Evolutionary conservation across 495 filamentous ascomycete genomes (phyloP).

Genomic region (Pseudomonodictys pantanalensis): DNA sequence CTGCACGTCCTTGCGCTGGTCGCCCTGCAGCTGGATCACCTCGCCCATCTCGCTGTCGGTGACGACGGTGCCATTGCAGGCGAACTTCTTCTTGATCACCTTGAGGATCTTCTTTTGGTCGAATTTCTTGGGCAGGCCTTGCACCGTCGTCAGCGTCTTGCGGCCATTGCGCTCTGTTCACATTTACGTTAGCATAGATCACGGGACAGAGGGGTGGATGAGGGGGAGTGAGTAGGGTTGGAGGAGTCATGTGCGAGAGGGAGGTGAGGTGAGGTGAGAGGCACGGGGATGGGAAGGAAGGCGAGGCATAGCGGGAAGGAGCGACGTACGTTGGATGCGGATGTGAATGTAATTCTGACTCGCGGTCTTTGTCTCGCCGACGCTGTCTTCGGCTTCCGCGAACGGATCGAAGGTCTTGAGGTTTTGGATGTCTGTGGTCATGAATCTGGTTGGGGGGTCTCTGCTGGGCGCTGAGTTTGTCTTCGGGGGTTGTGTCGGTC

Average conservation of each 20-base stretch:
- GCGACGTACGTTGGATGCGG: conserved; percentile 91
- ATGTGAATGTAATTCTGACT: conserved; percentile 97
- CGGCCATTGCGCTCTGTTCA: conserved; percentile 99
- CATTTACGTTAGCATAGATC: conserved; percentile 11
- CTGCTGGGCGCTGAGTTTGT: conserved; percentile 20
- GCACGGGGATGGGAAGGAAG: background rate
- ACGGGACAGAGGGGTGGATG: background rate
- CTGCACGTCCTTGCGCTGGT: conserved; percentile 97
- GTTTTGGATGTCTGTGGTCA: conserved; percentile 99
- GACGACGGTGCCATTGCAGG: conserved; percentile 99
- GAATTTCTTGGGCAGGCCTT: conserved; percentile 96
- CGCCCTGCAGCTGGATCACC: conserved; percentile 99
- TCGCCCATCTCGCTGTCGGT: conserved; percentile 96
- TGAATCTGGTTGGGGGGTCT: conserved; percentile 28
- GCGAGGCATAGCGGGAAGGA: conserved; percentile 1
- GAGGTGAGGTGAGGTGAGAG: too few relatives aligned
- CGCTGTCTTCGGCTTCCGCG: conserved; percentile 99
- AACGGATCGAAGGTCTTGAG: conserved; percentile 99
- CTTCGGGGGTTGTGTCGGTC: too few relatives aligned
- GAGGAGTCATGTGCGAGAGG: too few relatives aligned
- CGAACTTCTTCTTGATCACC: conserved; percentile 99
- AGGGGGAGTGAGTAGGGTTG: background rate
- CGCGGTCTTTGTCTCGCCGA: conserved; percentile 85
- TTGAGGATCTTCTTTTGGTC: conserved; percentile 99
- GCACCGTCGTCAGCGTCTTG: conserved; percentile 99